These are phyloP conservation scores for Sugiyamaella paludigena DNA, from an alignment of 1,139 yeast species.

Conservation along the genomic window DNA sequence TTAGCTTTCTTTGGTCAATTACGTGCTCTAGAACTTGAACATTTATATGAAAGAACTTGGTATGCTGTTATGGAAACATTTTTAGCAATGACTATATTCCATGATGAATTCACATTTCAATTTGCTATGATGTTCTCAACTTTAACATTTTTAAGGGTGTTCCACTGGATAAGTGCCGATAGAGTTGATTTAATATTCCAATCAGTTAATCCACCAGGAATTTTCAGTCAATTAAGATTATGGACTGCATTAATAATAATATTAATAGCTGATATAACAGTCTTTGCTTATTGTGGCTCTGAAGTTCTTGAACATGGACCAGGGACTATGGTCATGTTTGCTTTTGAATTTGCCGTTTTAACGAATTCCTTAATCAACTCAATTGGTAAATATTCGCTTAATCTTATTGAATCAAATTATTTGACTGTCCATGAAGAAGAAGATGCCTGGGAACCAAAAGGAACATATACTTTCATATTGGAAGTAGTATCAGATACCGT, in stretches of 20 bases:
- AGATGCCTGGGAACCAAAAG: slow-evolving; percentile 73
- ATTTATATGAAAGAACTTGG: slow-evolving; percentile 64
- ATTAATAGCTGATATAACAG: slow-evolving; percentile 48
- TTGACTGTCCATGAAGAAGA: slow-evolving; percentile 51
- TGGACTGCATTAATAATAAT: slow-evolving; percentile 45
- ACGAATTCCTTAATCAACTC: slow-evolving; percentile 54
- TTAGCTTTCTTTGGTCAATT: slow-evolving; percentile 68
- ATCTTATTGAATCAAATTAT: slow-evolving; percentile 55
- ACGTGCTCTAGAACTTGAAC: slow-evolving; percentile 73
- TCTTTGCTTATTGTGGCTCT: slow-evolving; percentile 57
- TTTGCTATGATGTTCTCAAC: slow-evolving; percentile 38
- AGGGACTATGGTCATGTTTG: slow-evolving; percentile 57
- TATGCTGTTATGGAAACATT: slow-evolving; percentile 65
- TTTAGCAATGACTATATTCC: slow-evolving; percentile 61
- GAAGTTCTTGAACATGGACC: slow-evolving; percentile 47
- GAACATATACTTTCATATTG: slow-evolving; percentile 55
- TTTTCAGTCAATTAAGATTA: slow-evolving; percentile 39
- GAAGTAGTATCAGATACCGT: slow-evolving; percentile 49
- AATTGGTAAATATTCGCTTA: slow-evolving; percentile 51
- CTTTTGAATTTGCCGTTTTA: slow-evolving; percentile 71
- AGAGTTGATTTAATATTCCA: slow-evolving; percentile 39
- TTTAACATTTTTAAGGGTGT: slow-evolving; percentile 58
- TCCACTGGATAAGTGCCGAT: slow-evolving; percentile 66
- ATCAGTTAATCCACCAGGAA: slow-evolving; percentile 33
- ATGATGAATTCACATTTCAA: slow-evolving; percentile 54